These are phyloP conservation scores for Talaromyces islandicus DNA, from an alignment of 2,329 filamentous ascomycete species.

Conservation along the genomic window DNA sequence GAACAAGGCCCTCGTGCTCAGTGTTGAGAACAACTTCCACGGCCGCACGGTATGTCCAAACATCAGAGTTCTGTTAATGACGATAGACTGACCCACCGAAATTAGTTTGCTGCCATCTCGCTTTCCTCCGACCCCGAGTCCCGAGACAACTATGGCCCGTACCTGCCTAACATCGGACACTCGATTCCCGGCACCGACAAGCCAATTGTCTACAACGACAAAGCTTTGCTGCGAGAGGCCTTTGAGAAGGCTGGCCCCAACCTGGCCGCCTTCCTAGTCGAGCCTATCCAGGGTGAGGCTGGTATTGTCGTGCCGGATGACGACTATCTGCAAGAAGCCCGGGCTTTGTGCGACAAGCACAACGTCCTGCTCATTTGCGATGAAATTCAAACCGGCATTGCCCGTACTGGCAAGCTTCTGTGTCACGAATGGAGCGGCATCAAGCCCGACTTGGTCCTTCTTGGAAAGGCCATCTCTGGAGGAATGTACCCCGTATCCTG, in stretches of 20 bases:
- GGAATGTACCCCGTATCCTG: conserved; percentile 99
- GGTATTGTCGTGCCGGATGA: conserved; percentile 93
- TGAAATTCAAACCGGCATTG: conserved; percentile 97
- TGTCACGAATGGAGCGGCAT: conserved; percentile 93
- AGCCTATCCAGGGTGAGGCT: conserved; percentile 96
- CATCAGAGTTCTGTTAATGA: neutral
- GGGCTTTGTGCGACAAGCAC: conserved; percentile 86
- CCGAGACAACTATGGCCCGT: conserved; percentile 93
- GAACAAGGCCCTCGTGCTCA: conserved; percentile 77
- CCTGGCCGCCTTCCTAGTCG: conserved; percentile 87
- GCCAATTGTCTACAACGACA: conserved; percentile 79
- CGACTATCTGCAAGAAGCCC: conserved; percentile 73
- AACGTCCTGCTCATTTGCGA: conserved; percentile 95
- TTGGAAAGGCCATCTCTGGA: conserved; percentile 96
- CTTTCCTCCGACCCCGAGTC: conserved; percentile 95
- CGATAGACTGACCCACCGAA: conserved; percentile 4
- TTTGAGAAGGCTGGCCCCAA: conserved; percentile 76
- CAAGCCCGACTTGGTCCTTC: conserved; percentile 88
- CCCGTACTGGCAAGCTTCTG: conserved; percentile 86
- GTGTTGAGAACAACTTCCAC: conserved; percentile 89
- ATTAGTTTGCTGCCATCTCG: conserved; percentile 84
- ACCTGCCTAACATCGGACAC: conserved; percentile 81
- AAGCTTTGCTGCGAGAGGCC: conserved; percentile 70
- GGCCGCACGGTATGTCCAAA: conserved; percentile 69
- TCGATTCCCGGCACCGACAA: conserved; percentile 68